Evolutionary conservation across 768 basidiomycete species (phyloP), one percentile per base, ranked within the genome.

Genomic region (Lentinula sp.): DNA sequence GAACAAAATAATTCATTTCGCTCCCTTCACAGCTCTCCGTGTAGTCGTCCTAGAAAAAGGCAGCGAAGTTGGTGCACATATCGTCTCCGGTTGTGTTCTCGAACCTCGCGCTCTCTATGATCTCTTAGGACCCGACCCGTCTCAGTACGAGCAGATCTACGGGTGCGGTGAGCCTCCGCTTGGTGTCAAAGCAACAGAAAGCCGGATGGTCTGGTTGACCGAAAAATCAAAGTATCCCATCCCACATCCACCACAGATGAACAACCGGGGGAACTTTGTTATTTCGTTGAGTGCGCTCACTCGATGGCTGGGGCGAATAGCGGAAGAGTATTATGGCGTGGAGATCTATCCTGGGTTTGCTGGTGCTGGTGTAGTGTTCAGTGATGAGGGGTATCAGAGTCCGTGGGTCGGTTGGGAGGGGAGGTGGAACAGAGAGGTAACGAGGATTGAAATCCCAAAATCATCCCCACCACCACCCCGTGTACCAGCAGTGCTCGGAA

Each of bases 311-410:
- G 91, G 85, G 2, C 74, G 79, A 58, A 82, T 97, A 35, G 96
- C 96, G 0, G 95, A 98, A 64, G 73, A 77, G 48, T 79, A 80
- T 56, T 79, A 79, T 51, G 96, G 95, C 32, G 93, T 97, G 33
- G 97, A 99, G 72, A 86, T 99, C 28, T 99, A 98, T 70, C 91
- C 97, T 2, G 96, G 97, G 4, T 98, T 98, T 67, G 93, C 94
- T 0, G 97, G 91, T n/a, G 89, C 95, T 0, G 82, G 86, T 36
- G 72, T 97, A 13, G 81, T 98, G 0, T 87, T 90, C 63, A 80
- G 83, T 50, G 79, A 85, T 4, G 83, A 85, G 8, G 76, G 80
- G 57, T 68, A 78, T 6, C 18, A 59, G 2, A 79, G 80, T 64
- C 67, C 75, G 0, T 77, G 75, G 77, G 76, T 76, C 0, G 58